A percentile compares a stretch with the other conserved stretches of the same genome.
Conservation (phyloP, 164 flowering plant genomes). For the Platanus orientalis region DNA sequence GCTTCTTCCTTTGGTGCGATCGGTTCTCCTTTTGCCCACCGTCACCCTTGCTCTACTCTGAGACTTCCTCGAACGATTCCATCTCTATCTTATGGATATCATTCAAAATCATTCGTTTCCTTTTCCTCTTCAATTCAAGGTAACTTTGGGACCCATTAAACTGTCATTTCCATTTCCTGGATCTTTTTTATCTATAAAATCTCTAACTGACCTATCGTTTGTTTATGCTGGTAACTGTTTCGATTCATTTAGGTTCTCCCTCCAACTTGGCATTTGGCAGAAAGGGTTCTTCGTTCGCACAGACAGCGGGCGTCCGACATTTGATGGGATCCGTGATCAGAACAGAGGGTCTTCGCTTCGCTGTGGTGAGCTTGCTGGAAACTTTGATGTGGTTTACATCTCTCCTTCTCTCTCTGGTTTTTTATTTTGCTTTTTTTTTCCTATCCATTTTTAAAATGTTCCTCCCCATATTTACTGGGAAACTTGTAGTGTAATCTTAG, state of each 20-base stretch:
- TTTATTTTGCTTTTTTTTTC: neutral
- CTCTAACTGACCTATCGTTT: neutral
- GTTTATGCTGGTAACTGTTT: neutral
- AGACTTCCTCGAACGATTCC: neutral
- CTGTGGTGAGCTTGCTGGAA: constrained; percentile 37
- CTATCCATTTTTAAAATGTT: too few relatives aligned
- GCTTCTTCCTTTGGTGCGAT: constrained; percentile 5
- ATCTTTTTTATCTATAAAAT: neutral
- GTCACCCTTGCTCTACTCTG: neutral
- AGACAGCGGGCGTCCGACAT: constrained; percentile 36
- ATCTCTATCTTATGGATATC: neutral
- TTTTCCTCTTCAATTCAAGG: constrained; percentile 13
- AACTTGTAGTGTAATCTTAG: too few relatives aligned
- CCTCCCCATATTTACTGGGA: too few relatives aligned
- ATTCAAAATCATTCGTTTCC: constrained; percentile 1
- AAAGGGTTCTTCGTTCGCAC: constrained; percentile 17
- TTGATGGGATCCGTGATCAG: constrained; percentile 38
- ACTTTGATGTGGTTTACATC: neutral
- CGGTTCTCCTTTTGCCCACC: neutral
- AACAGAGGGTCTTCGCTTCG: constrained; percentile 49
- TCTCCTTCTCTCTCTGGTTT: neutral
- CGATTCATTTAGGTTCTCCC: constrained; percentile 10
- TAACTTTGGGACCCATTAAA: neutral
- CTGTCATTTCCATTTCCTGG: neutral
- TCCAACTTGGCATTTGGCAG: neutral